phyloP scores from a whole-genome alignment of 2,329 filamentous ascomycete genomes.

The Diaporthe longicolla region DNA sequence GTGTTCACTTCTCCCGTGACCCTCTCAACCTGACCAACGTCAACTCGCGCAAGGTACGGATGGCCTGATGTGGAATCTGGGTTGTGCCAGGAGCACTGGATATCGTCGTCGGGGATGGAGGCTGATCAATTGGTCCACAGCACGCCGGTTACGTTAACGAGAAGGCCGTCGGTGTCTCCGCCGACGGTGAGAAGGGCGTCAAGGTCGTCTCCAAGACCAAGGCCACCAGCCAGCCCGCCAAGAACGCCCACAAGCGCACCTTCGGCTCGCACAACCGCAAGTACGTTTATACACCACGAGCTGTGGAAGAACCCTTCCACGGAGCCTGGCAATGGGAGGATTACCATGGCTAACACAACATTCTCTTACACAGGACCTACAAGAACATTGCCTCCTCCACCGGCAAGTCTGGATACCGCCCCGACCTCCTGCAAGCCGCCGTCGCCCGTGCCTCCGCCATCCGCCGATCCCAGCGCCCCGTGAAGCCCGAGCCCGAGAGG shows the following conservation, averaged over 20 bases:
- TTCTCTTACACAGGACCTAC: constrained; percentile 76
- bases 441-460: constrained; percentile 90
- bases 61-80: constrained; percentile 6
- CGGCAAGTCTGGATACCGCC: constrained; percentile 88
- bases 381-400: constrained; percentile 86
- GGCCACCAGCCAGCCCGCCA: constrained; percentile 80
- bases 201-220: constrained; percentile 87
- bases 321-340: neutral
- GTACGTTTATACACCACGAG: constrained; percentile 70
- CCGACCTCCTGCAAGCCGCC: constrained; percentile 82
- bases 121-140: constrained; percentile 64
- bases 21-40: constrained; percentile 94
- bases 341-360: neutral
- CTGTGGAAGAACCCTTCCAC: neutral
- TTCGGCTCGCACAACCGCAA: constrained; percentile 80
- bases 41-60: constrained; percentile 87
- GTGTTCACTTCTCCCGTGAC: constrained; percentile 92
- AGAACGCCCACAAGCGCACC: constrained; percentile 74
- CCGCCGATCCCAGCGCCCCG: constrained; percentile 81
- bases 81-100: neutral
- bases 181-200: constrained; percentile 84
- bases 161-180: constrained; percentile 89
- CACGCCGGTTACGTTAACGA: constrained; percentile 93
- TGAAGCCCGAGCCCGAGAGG: constrained; percentile 80
- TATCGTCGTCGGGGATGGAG: constrained; percentile 5